These are phyloP conservation scores for Xylariales sp. DNA, from an alignment of 2,329 filamentous ascomycete species.

Conservation along the genomic window DNA sequence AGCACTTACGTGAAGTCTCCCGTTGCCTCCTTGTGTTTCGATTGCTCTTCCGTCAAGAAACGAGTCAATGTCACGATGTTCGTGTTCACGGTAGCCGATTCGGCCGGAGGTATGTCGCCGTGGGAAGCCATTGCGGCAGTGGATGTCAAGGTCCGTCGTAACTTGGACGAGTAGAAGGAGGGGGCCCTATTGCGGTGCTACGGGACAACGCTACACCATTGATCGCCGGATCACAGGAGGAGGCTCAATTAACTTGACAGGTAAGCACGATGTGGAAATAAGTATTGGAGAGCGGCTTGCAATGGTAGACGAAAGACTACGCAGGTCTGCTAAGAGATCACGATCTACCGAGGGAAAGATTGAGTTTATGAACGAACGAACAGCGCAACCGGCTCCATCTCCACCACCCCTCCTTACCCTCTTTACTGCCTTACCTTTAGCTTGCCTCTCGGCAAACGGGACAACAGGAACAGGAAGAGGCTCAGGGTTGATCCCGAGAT, in stretches of 20 bases:
- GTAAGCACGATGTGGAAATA: neutral
- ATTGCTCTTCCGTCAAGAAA: constrained; percentile 93
- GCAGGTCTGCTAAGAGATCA: neutral
- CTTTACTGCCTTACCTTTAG: neutral
- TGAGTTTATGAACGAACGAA: constrained; percentile 3
- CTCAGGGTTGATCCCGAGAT: constrained; percentile 6
- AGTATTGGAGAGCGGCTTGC: neutral
- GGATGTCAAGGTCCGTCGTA: too few relatives aligned
- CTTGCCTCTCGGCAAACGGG: constrained; percentile 10
- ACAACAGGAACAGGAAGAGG: constrained; percentile 12
- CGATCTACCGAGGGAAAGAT: constrained; percentile 6
- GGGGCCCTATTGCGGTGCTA: too few relatives aligned
- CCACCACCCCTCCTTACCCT: constrained; percentile 7
- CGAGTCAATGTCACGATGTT: constrained; percentile 93
- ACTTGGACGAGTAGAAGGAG: too few relatives aligned
- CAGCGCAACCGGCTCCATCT: constrained; percentile 1
- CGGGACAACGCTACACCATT: too few relatives aligned
- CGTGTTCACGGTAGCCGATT: constrained; percentile 83
- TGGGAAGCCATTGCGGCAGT: constrained; percentile 24
- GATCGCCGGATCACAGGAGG: too few relatives aligned
- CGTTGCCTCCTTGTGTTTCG: constrained; percentile 88
- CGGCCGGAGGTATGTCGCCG: constrained; percentile 28
- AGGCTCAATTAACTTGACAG: too few relatives aligned
- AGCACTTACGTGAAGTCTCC: constrained; percentile 90
- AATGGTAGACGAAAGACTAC: neutral